Base-by-base conservation (phyloP, 1,139 yeast species). In the Suhomyces bribrorum region DNA sequence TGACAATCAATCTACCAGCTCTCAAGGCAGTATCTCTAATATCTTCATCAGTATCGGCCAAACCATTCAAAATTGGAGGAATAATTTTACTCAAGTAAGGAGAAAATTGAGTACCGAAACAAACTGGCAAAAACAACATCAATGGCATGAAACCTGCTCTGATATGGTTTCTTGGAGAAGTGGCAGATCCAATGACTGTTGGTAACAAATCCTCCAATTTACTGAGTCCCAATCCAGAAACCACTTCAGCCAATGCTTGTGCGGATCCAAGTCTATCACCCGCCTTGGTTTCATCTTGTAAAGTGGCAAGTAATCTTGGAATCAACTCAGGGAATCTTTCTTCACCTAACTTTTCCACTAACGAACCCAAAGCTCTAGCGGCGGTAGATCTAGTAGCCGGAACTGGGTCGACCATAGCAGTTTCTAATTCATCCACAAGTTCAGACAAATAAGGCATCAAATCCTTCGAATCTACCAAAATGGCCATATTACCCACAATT, bases 181-280 rank as follows among this genome's bases (percentile, higher is more conserved):
- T 69, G 20, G 95, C 86, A 53, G 84, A 84, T n/a, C 78, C 65
- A 52, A 92, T 73, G 48, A 94, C 84, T 3, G 73, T 62, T 27
- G 99, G 98, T 45, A 94, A 67, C 54, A 90, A 65, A 52, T 89
- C 97, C 50, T 92, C 98, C 60, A 94, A 74, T 56, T 88, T 89
- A 46, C 80, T 68, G 37, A 88, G 66, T 52, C 98, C 98, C 44
- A 94, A 75, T 46, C 98, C 98, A 54, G 88, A 82, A 39, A 89
- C 77, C 48, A 92, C 96, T 64, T 94, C 99, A 20, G 97, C 81
- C 45, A 92, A 75, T 1, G 96, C 98, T 68, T 94, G 98, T 0
- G 98, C 98, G 40, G 96, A 86, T 43, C 99, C 99, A 48, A 92
- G 77, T 52, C 97, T 81, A 58, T 94, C 97, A 45, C 97, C 97